Percentiles rank a stretch among this genome's conserved stretches.
Conservation (phyloP, 805 yeast species). For the Barnettozyma siamensis region DNA sequence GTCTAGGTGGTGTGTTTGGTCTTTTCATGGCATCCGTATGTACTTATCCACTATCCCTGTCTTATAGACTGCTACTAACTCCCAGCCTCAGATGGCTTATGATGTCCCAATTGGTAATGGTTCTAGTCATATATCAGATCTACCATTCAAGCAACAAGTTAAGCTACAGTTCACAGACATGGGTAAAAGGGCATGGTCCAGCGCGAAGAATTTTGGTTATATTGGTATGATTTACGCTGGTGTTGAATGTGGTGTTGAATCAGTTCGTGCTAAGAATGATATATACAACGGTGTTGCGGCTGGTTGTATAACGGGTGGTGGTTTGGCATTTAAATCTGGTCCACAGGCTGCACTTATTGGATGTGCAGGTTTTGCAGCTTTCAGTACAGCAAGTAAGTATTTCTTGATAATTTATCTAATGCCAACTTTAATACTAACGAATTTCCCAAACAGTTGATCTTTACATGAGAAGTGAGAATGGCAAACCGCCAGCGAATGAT, state of each 20-base stretch:
- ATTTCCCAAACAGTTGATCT: slow-evolving; percentile 45
- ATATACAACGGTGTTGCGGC: slow-evolving; percentile 88
- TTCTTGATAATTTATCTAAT: slow-evolving; percentile 5
- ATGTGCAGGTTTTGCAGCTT: slow-evolving; percentile 97
- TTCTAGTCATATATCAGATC: slow-evolving; percentile 58
- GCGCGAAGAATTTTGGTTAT: slow-evolving; percentile 92
- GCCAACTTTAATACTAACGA: neutral
- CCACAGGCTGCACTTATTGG: slow-evolving; percentile 90
- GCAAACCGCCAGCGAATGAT: slow-evolving; percentile 81
- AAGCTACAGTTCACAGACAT: slow-evolving; percentile 85
- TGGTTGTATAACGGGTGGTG: slow-evolving; percentile 97
- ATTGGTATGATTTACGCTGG: slow-evolving; percentile 90
- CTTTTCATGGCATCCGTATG: slow-evolving; percentile 73
- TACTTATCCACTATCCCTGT: too few species aligned
- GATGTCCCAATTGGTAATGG: slow-evolving; percentile 70
- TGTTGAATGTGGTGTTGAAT: slow-evolving; percentile 85
- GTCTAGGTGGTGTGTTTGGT: slow-evolving; percentile 88
- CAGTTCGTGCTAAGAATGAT: slow-evolving; percentile 84
- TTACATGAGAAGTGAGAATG: slow-evolving; percentile 78
- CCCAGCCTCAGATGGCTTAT: slow-evolving; percentile 49
- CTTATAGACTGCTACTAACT: slow-evolving; percentile 8
- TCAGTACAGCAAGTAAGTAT: slow-evolving; percentile 60
- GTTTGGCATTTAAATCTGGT: slow-evolving; percentile 85
- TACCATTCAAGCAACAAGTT: slow-evolving; percentile 91
- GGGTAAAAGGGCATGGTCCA: slow-evolving; percentile 81